These are phyloP conservation scores for Lindgomyces ingoldianus DNA, from an alignment of 495 filamentous ascomycete genomes.

Conservation along the genomic window DNA sequence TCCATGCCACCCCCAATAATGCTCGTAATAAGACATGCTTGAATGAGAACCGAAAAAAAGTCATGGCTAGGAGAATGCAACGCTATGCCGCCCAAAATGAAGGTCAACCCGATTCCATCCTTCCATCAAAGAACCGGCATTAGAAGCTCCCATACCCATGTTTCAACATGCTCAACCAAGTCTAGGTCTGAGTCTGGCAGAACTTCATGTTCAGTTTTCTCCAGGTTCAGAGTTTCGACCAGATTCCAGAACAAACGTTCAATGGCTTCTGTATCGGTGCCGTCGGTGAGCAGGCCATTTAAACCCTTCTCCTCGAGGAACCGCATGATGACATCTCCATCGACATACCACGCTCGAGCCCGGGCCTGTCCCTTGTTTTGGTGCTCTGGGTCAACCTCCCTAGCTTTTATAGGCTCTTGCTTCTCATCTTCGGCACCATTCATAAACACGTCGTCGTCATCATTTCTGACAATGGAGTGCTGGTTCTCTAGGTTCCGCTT, in stretches of 20 bases:
- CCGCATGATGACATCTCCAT: not conserved
- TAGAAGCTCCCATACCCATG: too few relatives aligned
- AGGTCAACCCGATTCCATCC: too few relatives aligned
- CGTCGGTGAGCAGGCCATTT: not conserved
- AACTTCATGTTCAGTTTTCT: too few relatives aligned
- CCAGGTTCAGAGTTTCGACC: too few relatives aligned
- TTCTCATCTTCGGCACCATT: not conserved
- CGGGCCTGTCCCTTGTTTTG: not conserved
- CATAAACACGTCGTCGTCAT: not conserved
- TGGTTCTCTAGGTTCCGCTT: not conserved
- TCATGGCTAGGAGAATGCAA: too few relatives aligned
- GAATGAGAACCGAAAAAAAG: too few relatives aligned
- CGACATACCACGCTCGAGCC: not conserved
- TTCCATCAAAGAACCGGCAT: too few relatives aligned
- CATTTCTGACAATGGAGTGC: not conserved
- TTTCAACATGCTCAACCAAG: too few relatives aligned
- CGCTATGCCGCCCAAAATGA: too few relatives aligned
- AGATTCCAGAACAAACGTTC: not conserved
- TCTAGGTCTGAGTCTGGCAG: too few relatives aligned
- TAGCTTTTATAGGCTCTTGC: not conserved
- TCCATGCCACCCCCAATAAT: too few relatives aligned
- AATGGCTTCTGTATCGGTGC: not conserved
- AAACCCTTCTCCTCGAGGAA: not conserved
- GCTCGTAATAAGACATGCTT: too few relatives aligned
- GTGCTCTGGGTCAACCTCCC: slow-evolving; percentile 3